Evolutionary conservation across 73 alveolate species (phyloP).

Genomic region (Paramecium octaurelia): DNA sequence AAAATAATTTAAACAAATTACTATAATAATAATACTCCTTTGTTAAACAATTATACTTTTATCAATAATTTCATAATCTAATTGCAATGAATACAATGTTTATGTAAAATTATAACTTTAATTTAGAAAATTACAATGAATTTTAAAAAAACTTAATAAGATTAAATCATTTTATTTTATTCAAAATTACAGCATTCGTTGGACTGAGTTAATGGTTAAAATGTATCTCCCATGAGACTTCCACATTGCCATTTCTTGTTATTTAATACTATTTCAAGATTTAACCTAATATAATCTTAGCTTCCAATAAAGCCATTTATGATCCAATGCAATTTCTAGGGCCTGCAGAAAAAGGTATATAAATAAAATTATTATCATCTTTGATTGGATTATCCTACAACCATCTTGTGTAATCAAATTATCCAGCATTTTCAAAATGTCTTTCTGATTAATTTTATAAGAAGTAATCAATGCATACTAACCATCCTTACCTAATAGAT

Average conservation of each 20-base stretch:
- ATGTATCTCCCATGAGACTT: not conserved
- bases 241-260: not conserved
- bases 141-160: not conserved
- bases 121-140: not conserved
- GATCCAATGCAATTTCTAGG: conserved; percentile 54
- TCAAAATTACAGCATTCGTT: not conserved
- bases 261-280: not conserved
- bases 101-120: no score
- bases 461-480: not conserved
- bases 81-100: no score
- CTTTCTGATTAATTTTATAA: not conserved
- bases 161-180: not conserved
- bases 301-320: conserved; percentile 49
- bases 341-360: conserved; percentile 52
- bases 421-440: not conserved
- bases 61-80: no score
- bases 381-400: not conserved
- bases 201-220: not conserved
- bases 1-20: not conserved
- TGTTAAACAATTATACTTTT: not conserved
- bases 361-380: conserved; percentile 7
- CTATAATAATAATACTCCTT: not conserved
- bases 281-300: conserved; percentile 28
- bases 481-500: not conserved
- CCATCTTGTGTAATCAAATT: not conserved